Evolutionary conservation across 2,329 filamentous ascomycete genomes (phyloP).

Genomic region (Immersiporthe knoxdaviesiana): DNA sequence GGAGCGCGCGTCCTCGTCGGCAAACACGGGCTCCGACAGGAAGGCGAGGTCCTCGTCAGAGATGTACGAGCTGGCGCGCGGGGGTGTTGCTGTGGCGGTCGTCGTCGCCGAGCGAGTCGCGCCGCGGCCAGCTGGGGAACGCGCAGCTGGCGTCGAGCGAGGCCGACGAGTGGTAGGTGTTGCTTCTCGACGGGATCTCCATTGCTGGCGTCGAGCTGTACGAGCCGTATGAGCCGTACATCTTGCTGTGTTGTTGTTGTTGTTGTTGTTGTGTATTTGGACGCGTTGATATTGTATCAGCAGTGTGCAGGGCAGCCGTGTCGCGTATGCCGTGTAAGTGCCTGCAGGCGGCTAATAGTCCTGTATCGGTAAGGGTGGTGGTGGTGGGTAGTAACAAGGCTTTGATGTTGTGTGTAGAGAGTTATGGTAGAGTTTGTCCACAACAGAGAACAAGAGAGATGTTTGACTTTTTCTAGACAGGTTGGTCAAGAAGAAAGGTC

Average conservation of each 20-base stretch:
- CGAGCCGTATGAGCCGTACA: slow-evolving; percentile 48
- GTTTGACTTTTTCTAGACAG: neutral
- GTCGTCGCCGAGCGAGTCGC: slow-evolving; percentile 51
- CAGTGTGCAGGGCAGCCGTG: too few relatives aligned
- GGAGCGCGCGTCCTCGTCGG: slow-evolving; percentile 56
- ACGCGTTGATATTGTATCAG: too few relatives aligned
- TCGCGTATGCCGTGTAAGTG: slow-evolving; percentile 3
- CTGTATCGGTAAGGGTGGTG: slow-evolving; percentile 1
- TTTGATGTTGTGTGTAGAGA: neutral
- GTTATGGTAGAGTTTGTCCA: slow-evolving; percentile 10
- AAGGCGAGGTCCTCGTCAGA: slow-evolving; percentile 63
- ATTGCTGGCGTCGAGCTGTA: slow-evolving; percentile 54
- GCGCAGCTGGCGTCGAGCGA: slow-evolving; percentile 54
- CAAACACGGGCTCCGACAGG: slow-evolving; percentile 54
- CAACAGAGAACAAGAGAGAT: slow-evolving; percentile 14
- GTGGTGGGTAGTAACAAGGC: slow-evolving; percentile 4
- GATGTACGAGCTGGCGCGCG: slow-evolving; percentile 58
- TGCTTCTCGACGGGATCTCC: slow-evolving; percentile 47
- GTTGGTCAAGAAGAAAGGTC: neutral
- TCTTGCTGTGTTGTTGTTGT: slow-evolving; percentile 37
- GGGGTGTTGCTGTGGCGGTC: slow-evolving; percentile 40
- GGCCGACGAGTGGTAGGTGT: slow-evolving; percentile 23
- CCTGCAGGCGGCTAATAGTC: slow-evolving; percentile 15
- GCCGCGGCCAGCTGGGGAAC: slow-evolving; percentile 62
- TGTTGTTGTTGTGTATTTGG: neutral